Conservation (phyloP, 176 grass and related monocot genomes). For the Eleusine coracana region DNA sequence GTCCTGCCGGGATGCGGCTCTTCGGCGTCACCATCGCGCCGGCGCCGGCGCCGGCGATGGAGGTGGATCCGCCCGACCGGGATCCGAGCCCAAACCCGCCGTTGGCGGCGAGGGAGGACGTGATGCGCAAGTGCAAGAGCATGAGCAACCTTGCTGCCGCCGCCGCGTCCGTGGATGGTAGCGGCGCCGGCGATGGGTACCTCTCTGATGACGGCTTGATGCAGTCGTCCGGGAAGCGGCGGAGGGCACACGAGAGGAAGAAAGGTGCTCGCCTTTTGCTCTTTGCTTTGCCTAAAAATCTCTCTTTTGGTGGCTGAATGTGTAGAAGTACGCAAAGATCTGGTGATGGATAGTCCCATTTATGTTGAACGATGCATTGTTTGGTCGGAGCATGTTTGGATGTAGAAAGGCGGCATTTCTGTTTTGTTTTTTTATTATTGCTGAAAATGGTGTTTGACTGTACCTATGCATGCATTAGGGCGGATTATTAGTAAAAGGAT, state of each 20-base stretch:
- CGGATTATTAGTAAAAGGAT: neutral
- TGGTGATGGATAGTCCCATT: constrained; percentile 21
- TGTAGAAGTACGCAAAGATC: constrained; percentile 40
- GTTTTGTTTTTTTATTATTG: neutral
- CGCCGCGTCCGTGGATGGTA: constrained; percentile 14
- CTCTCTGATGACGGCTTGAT: constrained; percentile 59
- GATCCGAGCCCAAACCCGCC: constrained; percentile 43
- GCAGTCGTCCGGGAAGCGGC: constrained; percentile 45
- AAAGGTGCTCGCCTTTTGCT: constrained; percentile 53
- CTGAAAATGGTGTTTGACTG: constrained; percentile 18
- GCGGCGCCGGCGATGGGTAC: constrained; percentile 46
- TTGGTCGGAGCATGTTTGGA: constrained; percentile 23
- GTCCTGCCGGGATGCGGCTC: constrained; percentile 53
- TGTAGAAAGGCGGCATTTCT: constrained; percentile 19
- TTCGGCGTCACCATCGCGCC: constrained; percentile 65
- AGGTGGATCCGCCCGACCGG: constrained; percentile 32
- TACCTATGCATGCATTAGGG: neutral
- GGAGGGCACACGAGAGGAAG: constrained; percentile 61
- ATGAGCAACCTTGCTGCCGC: constrained; percentile 63
- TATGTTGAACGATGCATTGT: neutral
- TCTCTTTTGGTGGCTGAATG: constrained; percentile 23
- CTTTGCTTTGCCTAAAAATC: constrained; percentile 4
- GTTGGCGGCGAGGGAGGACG: constrained; percentile 54
- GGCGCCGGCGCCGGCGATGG: constrained; percentile 39
- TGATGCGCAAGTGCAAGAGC: constrained; percentile 75